phyloP scores from a whole-genome alignment of 1,284 basidiomycete species.

The Leccinum subspadiceum region DNA sequence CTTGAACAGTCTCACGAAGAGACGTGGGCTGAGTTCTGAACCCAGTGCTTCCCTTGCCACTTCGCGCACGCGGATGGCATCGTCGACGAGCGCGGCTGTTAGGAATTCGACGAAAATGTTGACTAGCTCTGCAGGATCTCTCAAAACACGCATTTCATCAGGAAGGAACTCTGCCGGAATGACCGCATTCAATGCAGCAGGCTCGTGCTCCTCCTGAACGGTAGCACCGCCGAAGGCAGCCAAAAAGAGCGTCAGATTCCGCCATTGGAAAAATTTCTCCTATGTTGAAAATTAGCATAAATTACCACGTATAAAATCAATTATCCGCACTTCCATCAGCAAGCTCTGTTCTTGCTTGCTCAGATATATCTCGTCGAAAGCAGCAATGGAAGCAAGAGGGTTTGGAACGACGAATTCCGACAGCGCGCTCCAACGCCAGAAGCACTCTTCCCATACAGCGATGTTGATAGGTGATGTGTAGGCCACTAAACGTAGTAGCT shows the following conservation, averaged over 20 bases:
- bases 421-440: constrained; percentile 62
- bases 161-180: constrained; percentile 67
- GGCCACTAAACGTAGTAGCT: constrained; percentile 63
- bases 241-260: constrained; percentile 82
- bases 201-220: constrained; percentile 49
- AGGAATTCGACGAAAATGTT: constrained; percentile 67
- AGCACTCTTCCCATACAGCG: constrained; percentile 82
- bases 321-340: constrained; percentile 38
- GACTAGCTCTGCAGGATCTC: constrained; percentile 57
- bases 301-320: not conserved
- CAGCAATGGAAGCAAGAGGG: constrained; percentile 33
- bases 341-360: constrained; percentile 38
- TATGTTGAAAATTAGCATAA: constrained; percentile 32
- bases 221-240: constrained; percentile 75
- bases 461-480: constrained; percentile 64
- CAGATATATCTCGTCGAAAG: constrained; percentile 35
- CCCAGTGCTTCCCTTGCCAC: constrained; percentile 80
- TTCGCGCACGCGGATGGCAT: constrained; percentile 67
- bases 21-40: constrained; percentile 67
- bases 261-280: constrained; percentile 83
- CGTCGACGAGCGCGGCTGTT: constrained; percentile 65
- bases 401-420: constrained; percentile 47
- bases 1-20: constrained; percentile 66
- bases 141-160: constrained; percentile 62
- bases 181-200: constrained; percentile 48